Conservation (phyloP, 2,329 filamentous ascomycete species). For the Chalaropsis ovoidea region DNA sequence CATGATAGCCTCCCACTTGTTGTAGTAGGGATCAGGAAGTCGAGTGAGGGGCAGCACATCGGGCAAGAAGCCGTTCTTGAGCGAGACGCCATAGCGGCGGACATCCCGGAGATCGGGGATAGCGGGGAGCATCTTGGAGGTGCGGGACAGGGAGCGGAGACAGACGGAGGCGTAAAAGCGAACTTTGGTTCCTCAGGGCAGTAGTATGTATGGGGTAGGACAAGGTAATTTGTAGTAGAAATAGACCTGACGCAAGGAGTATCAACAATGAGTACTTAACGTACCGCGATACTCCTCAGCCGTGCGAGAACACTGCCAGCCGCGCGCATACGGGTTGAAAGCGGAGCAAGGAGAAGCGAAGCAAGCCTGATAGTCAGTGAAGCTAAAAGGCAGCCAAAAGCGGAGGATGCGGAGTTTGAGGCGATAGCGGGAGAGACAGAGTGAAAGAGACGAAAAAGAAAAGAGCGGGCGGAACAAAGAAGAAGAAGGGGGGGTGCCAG, state of each 20-base stretch:
- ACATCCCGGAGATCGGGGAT: conserved; percentile 54
- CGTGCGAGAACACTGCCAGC: conserved; percentile 33
- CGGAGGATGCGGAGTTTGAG: background rate
- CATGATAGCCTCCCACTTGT: conserved; percentile 82
- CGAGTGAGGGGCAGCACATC: conserved; percentile 65
- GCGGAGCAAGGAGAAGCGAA: background rate
- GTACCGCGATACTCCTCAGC: conserved; percentile 53
- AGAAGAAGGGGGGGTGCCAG: background rate
- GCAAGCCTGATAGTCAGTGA: background rate
- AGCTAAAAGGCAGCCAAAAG: conserved; percentile 15
- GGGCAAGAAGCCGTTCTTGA: conserved; percentile 77
- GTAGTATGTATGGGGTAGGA: background rate
- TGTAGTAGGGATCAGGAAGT: conserved; percentile 83
- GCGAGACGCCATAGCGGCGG: conserved; percentile 58
- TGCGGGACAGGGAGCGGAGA: background rate
- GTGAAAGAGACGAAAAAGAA: no score
- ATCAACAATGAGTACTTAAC: conserved; percentile 40
- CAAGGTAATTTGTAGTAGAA: conserved; percentile 25
- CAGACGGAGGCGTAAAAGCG: background rate
- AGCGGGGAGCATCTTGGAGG: conserved; percentile 44
- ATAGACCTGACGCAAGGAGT: conserved; percentile 54
- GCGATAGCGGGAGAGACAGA: background rate
- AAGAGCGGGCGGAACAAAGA: background rate
- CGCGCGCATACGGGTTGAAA: conserved; percentile 23
- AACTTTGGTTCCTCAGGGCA: background rate